Conservation (phyloP, 2,329 filamentous ascomycete genomes). For the Xylariaceae sp. region DNA sequence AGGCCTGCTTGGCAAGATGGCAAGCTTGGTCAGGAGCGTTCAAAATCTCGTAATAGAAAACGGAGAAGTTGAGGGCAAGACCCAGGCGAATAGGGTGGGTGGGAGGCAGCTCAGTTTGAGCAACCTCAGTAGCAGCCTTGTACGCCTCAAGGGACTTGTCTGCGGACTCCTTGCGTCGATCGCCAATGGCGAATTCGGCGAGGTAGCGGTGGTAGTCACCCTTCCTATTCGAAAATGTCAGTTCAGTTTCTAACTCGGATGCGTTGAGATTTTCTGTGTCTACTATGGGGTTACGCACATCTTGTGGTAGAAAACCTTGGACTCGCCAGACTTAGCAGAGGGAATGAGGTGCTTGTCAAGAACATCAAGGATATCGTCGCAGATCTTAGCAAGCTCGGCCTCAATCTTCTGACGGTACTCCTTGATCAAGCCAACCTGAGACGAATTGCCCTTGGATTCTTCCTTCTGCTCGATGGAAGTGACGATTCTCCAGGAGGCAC, state of each 20-base stretch:
- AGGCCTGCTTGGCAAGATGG: conserved; percentile 93
- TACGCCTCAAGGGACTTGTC: conserved; percentile 95
- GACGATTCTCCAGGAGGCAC: conserved; percentile 97
- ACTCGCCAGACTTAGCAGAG: conserved; percentile 90
- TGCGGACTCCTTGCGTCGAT: conserved; percentile 91
- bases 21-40: conserved; percentile 98
- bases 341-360: conserved; percentile 91
- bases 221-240: conserved; percentile 61
- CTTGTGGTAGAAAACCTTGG: conserved; percentile 99
- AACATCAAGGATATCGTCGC: conserved; percentile 93
- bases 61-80: conserved; percentile 91
- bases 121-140: conserved; percentile 88
- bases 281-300: conserved; percentile 56
- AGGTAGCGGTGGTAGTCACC: conserved; percentile 99
- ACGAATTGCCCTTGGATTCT: conserved; percentile 95
- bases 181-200: conserved; percentile 89
- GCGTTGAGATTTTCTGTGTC: background rate
- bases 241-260: conserved; percentile 14
- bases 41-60: conserved; percentile 99
- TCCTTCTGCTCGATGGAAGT: conserved; percentile 99
- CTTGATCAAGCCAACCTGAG: conserved; percentile 87
- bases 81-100: conserved; percentile 92
- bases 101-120: conserved; percentile 80
- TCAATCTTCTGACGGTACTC: conserved; percentile 99
- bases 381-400: conserved; percentile 93